These are phyloP conservation scores for Kodamaea sagamina DNA, from an alignment of 805 yeast genomes.

Conservation along the genomic window DNA sequence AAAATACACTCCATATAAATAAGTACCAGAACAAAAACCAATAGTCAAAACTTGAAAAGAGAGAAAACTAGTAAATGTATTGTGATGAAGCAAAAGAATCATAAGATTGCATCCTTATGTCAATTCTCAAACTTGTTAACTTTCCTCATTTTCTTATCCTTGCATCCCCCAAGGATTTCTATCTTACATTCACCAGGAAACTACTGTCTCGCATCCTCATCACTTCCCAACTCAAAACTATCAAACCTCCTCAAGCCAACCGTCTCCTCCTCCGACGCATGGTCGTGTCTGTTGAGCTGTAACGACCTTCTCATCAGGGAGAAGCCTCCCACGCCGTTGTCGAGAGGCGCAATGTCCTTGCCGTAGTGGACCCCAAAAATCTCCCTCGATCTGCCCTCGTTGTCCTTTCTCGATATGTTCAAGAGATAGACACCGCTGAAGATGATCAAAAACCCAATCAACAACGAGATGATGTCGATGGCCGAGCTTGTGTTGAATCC, in stretches of 20 bases:
- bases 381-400: slow-evolving; percentile 54
- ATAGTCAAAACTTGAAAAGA: no score
- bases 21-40: no score
- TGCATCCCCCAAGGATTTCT: no score
- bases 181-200: slow-evolving; percentile 6
- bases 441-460: slow-evolving; percentile 83
- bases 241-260: slow-evolving; percentile 62
- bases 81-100: no score
- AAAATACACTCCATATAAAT: neutral
- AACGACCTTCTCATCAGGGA: slow-evolving; percentile 73
- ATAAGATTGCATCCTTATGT: no score
- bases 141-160: neutral
- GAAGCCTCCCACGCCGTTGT: slow-evolving; percentile 76
- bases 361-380: slow-evolving; percentile 59
- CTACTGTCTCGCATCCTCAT: slow-evolving; percentile 32
- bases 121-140: no score
- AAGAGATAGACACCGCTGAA: slow-evolving; percentile 84
- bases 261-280: slow-evolving; percentile 44
- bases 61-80: no score
- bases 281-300: slow-evolving; percentile 53
- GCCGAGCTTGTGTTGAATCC: slow-evolving; percentile 85
- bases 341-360: slow-evolving; percentile 65
- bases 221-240: slow-evolving; percentile 53
- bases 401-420: slow-evolving; percentile 71
- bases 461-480: slow-evolving; percentile 75